phyloP scores from a whole-genome alignment of 805 yeast genomes.

The Kazachstania kunashirensis region DNA sequence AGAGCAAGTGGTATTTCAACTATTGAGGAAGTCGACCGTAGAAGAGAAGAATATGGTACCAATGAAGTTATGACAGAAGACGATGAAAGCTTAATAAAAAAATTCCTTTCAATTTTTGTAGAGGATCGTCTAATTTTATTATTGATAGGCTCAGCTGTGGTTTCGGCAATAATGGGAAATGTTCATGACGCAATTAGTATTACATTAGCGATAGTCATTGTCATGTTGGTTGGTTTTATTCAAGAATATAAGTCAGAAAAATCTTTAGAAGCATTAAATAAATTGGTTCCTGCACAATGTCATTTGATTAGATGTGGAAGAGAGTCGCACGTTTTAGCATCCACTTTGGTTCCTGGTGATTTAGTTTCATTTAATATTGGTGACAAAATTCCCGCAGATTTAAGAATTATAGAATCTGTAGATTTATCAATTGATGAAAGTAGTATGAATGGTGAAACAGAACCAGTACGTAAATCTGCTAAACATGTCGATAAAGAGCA shows the following conservation, averaged over 20 bases:
- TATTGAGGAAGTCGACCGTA: slow-evolving; percentile 56
- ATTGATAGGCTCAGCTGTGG: slow-evolving; percentile 79
- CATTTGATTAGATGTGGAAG: slow-evolving; percentile 77
- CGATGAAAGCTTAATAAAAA: slow-evolving; percentile 55
- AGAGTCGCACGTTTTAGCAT: slow-evolving; percentile 74
- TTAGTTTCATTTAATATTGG: slow-evolving; percentile 83
- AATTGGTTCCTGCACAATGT: slow-evolving; percentile 94
- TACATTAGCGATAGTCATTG: slow-evolving; percentile 83
- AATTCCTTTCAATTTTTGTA: slow-evolving; percentile 71
- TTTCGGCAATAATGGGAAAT: slow-evolving; percentile 90
- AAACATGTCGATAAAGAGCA: slow-evolving; percentile 33
- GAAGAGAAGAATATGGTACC: slow-evolving; percentile 68
- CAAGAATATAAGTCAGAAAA: slow-evolving; percentile 95
- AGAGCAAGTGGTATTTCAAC: slow-evolving; percentile 50
- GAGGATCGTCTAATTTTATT: slow-evolving; percentile 86
- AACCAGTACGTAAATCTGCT: slow-evolving; percentile 64
- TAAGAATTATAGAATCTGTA: slow-evolving; percentile 67
- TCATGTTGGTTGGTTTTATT: slow-evolving; percentile 92
- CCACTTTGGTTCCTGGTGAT: slow-evolving; percentile 91
- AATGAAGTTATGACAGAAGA: slow-evolving; percentile 75
- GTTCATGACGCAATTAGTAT: slow-evolving; percentile 92
- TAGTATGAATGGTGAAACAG: slow-evolving; percentile 89
- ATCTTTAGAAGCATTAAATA: slow-evolving; percentile 84
- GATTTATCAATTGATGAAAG: slow-evolving; percentile 86
- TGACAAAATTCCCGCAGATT: slow-evolving; percentile 93